These are phyloP conservation scores for Lagerstroemia speciosa DNA, from an alignment of 345 rosid genomes.

Conservation along the genomic window DNA sequence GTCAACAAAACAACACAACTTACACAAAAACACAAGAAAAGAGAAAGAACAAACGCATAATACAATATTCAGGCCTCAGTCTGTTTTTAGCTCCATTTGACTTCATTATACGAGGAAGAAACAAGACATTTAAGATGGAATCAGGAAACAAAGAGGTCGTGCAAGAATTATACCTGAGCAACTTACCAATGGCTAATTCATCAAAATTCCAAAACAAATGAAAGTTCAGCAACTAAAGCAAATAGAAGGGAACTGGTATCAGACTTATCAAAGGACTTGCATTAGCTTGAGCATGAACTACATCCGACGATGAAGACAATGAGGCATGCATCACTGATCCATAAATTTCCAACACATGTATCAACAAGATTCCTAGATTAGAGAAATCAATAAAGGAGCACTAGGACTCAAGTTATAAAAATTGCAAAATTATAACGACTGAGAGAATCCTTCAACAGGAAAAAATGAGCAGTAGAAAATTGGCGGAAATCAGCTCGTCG, in stretches of 20 bases:
- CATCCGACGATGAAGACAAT: neutral
- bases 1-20: neutral
- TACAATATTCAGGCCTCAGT: neutral
- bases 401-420: neutral
- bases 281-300: neutral
- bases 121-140: no score
- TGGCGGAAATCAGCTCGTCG: neutral
- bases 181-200: no score
- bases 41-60: neutral
- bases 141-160: no score
- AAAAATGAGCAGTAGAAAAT: neutral
- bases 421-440: neutral
- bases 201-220: neutral
- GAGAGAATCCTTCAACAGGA: neutral
- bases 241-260: neutral
- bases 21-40: neutral
- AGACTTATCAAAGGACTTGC: neutral
- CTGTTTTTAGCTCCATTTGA: neutral
- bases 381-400: neutral
- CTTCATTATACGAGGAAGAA: neutral
- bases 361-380: neutral
- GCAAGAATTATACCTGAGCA: no score
- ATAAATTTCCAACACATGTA: neutral
- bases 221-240: neutral
- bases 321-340: neutral